Evolutionary conservation across 345 rosid genomes (phyloP), one percentile per base, ranked within the genome.

Genomic region (Dipteronia dyeriana): DNA sequence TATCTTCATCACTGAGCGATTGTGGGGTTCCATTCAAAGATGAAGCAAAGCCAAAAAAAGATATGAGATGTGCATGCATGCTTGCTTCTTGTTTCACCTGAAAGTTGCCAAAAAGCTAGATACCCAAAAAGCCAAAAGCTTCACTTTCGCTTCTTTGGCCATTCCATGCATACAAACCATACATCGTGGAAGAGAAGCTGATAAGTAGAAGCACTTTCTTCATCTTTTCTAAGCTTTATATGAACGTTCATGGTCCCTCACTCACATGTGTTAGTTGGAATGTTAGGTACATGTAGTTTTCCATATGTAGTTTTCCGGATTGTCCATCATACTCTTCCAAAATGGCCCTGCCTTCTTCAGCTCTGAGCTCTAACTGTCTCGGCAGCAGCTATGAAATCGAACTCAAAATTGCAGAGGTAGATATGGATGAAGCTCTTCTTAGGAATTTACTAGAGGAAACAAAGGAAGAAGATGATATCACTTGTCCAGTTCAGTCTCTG

Each of bases 381-480:
- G 6, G 9, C 9, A 77, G 41, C 43, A 20, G 51, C 41, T 12
- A 38, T 59, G 43, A 9, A 0, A 41, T 57, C 5, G 75, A 75
- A 41, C 23, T 41, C 45, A 11, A 41, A 45, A 45, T 45, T 7
- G 45, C 41, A n/a, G 78, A 79, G 62, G 29, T 74, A 1, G 83
- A 81, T 56, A 29, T 68, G 4, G 84, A 81, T 0, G 75, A 29
- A 43, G 47, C 72, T 17, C 75, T 81, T 20, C 78, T 81, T 38
- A 57, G 79, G 59, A 64, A 68, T 49, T 51, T 69, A 47, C 81
- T 78, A 3, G 80, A 77, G 53, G 84, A 77, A 63, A 62, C 78
- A 3, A 74, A 77, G 8, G 69, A 41, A n/a, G 84, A 76, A 51
- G 79, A 1, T 23, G 39, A 2, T 47, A 61, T 49, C 4, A 10